Base-by-base conservation (phyloP, 768 basidiomycete species). In the Podaxis sp. region DNA sequence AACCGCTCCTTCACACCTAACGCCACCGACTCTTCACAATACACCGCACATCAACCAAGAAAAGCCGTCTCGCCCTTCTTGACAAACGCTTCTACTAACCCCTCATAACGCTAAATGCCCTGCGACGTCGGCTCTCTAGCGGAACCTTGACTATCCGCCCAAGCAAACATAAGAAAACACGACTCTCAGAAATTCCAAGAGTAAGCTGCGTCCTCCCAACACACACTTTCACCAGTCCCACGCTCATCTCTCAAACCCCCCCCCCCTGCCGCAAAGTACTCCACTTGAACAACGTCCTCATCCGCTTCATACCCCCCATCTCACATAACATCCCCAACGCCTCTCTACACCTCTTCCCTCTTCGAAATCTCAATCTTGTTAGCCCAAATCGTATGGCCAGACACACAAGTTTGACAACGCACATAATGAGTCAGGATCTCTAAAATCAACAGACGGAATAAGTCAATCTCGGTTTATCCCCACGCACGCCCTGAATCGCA, bases 81-180 rank as follows among this genome's bases (percentile, higher is more conserved):
- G 62, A 86, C 78, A 37, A 78, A 77, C 14, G 75, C 74, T 57
- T 82, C 75, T 52, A 88, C 75, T 52, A 88, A 64, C 7, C 75
- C 81, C 59, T 77, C 71, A 73, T 4, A 78, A 65, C 0, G 80
- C 73, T 23, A 87, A 69, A 69, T 0, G 66, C 71, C 70, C 62
- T 0, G 85, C 86, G 0, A 88, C 85, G 58, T 87, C 83, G 55
- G 85, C 83, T 40, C 84, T 68, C 84, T 84, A 38, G 25, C n/a
- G 37, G 1, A 42, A 21, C 46, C 40, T 44, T 21, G 10, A 18
- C 7, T 1, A 14, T 50, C 7, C 18, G 9, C 27, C 40, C 3
- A 44, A 23, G 13, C 6, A 5, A 21, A 1, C 2, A 5, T 32
- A 16, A 18, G 5, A n/a, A 16, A 60, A 16, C 28, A n/a, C 0